Percentiles rank a stretch among this genome's conserved stretches.
These are phyloP conservation scores for Epichloe brachyelytri DNA, from an alignment of 2,329 filamentous ascomycete species.

Conservation along the genomic window DNA sequence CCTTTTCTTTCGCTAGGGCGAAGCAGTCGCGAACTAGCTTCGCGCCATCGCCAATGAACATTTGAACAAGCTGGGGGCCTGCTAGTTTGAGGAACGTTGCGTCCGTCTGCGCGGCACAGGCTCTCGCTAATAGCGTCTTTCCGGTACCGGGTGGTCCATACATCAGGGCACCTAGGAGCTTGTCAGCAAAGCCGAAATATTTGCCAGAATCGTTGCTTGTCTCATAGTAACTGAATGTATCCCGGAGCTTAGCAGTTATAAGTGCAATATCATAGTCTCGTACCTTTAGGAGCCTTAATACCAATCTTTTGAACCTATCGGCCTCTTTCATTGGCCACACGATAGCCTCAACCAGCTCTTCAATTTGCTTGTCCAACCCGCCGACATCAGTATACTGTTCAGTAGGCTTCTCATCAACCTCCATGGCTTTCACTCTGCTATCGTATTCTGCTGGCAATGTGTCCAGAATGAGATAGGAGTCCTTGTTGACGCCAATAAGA, in stretches of 20 bases:
- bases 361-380: constrained; percentile 96
- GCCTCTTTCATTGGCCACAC: constrained; percentile 99
- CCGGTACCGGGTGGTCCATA: constrained; percentile 87
- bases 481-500: constrained; percentile 96
- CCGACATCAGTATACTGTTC: constrained; percentile 98
- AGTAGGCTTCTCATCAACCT: constrained; percentile 98
- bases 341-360: constrained; percentile 94
- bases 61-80: constrained; percentile 93
- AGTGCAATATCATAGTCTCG: constrained; percentile 19
- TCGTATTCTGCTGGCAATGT: constrained; percentile 97
- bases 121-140: constrained; percentile 84
- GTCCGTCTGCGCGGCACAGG: constrained; percentile 94
- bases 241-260: neutral
- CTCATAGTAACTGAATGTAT: neutral
- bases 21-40: constrained; percentile 97
- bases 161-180: constrained; percentile 84
- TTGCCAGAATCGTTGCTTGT: neutral
- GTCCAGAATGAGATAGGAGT: constrained; percentile 93
- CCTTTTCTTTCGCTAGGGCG: constrained; percentile 95
- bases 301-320: constrained; percentile 99
- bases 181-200: neutral
- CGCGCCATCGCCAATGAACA: constrained; percentile 98
- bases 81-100: constrained; percentile 98
- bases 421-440: constrained; percentile 98
- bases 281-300: constrained; percentile 98